phyloP scores from a whole-genome alignment of 768 basidiomycete genomes.

The Calocera viscosa region DNA sequence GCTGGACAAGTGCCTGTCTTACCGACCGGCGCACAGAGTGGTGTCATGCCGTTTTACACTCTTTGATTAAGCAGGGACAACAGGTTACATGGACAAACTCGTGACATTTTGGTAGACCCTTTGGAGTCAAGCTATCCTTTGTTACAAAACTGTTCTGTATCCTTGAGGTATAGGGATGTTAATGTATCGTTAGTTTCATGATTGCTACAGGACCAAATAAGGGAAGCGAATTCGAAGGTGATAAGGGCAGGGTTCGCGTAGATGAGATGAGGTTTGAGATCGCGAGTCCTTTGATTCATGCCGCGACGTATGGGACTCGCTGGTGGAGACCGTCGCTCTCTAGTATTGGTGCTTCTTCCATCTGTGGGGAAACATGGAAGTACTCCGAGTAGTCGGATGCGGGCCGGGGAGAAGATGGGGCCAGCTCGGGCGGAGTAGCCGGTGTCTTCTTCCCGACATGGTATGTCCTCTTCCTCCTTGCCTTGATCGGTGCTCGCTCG shows the following conservation, averaged over 20 bases:
- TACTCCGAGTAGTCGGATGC: conserved; percentile 6
- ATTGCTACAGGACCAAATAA: neutral
- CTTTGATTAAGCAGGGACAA: neutral
- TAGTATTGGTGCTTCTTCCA: neutral
- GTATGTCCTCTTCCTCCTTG: conserved; percentile 62
- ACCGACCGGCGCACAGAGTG: neutral
- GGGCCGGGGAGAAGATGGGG: neutral
- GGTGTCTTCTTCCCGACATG: conserved; percentile 33
- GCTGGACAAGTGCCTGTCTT: neutral
- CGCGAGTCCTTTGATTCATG: neutral
- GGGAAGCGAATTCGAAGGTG: neutral
- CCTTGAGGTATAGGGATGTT: conserved; percentile 4
- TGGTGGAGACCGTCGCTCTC: neutral
- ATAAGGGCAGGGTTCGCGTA: neutral
- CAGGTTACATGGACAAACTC: neutral
- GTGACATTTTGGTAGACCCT: conserved; percentile 6
- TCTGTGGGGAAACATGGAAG: neutral
- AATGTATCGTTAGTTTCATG: conserved; percentile 4
- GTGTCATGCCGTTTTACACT: neutral
- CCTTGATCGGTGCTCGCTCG: conserved; percentile 52
- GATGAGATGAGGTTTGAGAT: neutral
- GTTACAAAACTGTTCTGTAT: conserved; percentile 3
- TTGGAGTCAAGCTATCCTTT: conserved; percentile 6
- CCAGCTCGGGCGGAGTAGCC: neutral
- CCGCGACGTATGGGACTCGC: neutral